Base-by-base conservation (phyloP, 345 rosid species). In the Brassica nigra region DNA sequence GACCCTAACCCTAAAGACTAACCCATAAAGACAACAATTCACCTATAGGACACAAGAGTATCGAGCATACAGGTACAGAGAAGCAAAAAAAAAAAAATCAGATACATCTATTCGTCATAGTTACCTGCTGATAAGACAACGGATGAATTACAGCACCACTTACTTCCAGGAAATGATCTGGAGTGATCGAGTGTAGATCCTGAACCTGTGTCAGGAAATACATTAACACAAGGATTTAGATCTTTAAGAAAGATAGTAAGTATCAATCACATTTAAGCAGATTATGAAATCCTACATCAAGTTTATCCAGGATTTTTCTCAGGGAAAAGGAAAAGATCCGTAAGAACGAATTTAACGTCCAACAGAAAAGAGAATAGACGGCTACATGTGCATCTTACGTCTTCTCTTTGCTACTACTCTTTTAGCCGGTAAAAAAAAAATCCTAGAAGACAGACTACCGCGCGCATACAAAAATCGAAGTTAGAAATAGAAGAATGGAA, bases 81-180 rank as follows among this genome's bases (percentile, higher is more conserved):
- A 70, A 71, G 71, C 33, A 1, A 23, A 65, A 18, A 54, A 28
- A 54, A 28, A 36, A 9, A 27, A 27, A 36, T 7, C 57, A 49
- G 27, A 64, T 20, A 23, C 57, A 42, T 76, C 0, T 44, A 6
- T 55, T 36, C 71, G 16, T 62, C 37, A 34, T 30, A 65, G 76
- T 68, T 76, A 95, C 99, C 96, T 95, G 99, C 85, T 95, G 98
- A 77, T 93, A 93, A 66, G 99, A 95, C 80, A 93, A 81, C 33
- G 99, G 89, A 73, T 95, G 99, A 70, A 95, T 91, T 71, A 93
- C 93, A 52, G 88, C 96, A 68, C 99, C 98, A 77, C 98, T 93
- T 49, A 95, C 90, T 93, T 95, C 98, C 72, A 95, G 85, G 84
- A 95, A 95, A 70, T 87, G 82, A 76, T 83, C 85, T 72, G 98